A percentile compares a stretch with the other conserved stretches of the same genome.
Evolutionary conservation across 768 basidiomycete species (phyloP).

Genomic region (Ramaria sp.): DNA sequence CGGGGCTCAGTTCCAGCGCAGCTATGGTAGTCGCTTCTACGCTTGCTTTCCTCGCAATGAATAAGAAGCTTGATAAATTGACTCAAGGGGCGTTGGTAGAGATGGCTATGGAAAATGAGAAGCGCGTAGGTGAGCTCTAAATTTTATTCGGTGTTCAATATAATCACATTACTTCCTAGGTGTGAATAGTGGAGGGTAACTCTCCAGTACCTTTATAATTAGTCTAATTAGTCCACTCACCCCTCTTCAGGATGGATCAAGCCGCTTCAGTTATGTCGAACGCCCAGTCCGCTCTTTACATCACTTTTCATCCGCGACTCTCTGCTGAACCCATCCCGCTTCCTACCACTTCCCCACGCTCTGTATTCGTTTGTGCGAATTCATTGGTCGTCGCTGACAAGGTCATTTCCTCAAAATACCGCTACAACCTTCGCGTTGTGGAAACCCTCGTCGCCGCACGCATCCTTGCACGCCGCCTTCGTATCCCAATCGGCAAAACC

Average conservation of each 20-base stretch:
- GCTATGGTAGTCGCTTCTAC: constrained; percentile 88
- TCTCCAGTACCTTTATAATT: background rate
- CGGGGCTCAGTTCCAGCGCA: constrained; percentile 79
- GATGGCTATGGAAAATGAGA: constrained; percentile 79
- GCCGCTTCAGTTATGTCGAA: constrained; percentile 76
- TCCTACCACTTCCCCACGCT: constrained; percentile 28
- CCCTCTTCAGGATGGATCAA: constrained; percentile 66
- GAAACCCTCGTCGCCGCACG: constrained; percentile 77
- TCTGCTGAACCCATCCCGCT: constrained; percentile 57
- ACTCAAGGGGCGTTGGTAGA: constrained; percentile 65
- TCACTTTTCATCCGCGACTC: constrained; percentile 72
- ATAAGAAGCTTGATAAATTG: constrained; percentile 44
- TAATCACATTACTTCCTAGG: constrained; percentile 20
- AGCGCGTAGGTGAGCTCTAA: constrained; percentile 48
- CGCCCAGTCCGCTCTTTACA: constrained; percentile 61
- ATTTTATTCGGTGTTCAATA: constrained; percentile 3
- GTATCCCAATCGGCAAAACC: constrained; percentile 25
- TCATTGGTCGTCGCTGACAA: constrained; percentile 79
- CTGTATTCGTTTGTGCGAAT: constrained; percentile 70
- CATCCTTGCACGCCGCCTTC: constrained; percentile 52
- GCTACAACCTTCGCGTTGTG: constrained; percentile 88
- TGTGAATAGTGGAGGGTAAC: constrained; percentile 71
- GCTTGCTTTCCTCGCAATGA: constrained; percentile 67
- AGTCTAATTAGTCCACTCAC: background rate
- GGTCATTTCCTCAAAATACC: constrained; percentile 57